Evolutionary conservation across 2,329 filamentous ascomycete species (phyloP), one percentile per base, ranked within the genome.

Genomic region (Aspergillus sp.): DNA sequence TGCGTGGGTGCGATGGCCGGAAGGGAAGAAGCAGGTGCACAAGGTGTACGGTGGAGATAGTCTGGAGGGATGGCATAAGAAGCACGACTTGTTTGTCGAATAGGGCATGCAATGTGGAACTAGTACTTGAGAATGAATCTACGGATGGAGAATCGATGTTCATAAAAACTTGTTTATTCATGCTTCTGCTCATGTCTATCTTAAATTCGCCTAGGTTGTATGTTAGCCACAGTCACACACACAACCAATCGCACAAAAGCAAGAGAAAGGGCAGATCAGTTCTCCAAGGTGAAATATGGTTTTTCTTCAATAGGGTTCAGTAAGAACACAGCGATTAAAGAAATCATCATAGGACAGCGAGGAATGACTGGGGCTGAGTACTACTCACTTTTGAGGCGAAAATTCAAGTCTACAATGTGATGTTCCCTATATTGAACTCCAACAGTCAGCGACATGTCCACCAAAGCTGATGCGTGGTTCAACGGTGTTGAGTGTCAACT

Each of bases 271-370:
- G 56, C 56, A 45, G 58, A 64, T 85, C 82, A 85, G 82, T 77
- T 85, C 82, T 85, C 82, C 82, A 85, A 85, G 80, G 80, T 85
- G 81, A 83, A 79, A 63, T 70, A 71, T 66, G 59, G 60, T 69
- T 78, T 68, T 80, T 75, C 81, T 74, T 82, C 82, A 85, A 80
- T 63, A 75, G 73, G 67, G 67, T 74, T 84, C 81, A 70, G 82
- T 73, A 83, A 84, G 79, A 85, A 84, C 80, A 84, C 81, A 85
- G 82, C 81, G 78, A 83, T 78, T 78, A 70, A 74, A 70, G 73
- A 76, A 71, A 77, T 85, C 82, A 85, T 86, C 83, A 85, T 73
- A 58, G 34, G 62, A 60, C 34, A 40, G 34, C 5, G 40, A 45
- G 47, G 25, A 55, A 52, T 49, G 47, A 23, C 21, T 16, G 48